Conservation (phyloP, 176 grass and related monocot species). For the Cenchrus americanus region DNA sequence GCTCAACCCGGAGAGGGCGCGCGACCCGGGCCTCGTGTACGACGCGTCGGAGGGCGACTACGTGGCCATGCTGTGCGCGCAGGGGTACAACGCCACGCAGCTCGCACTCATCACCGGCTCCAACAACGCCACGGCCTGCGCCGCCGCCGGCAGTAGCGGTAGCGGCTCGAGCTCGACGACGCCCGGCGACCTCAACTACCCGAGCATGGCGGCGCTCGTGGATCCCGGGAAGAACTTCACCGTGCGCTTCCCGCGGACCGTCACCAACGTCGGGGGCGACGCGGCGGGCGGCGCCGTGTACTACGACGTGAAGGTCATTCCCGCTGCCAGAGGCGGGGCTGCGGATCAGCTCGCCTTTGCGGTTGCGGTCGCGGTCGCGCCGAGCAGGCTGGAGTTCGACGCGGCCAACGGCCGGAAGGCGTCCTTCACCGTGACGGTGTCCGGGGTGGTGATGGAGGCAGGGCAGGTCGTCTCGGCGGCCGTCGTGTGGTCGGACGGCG, state of each 20-base stretch:
- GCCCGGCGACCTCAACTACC: background rate
- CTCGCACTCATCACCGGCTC: conserved; percentile 36
- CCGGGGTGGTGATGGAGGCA: background rate
- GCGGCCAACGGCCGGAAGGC: background rate
- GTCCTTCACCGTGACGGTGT: conserved; percentile 26
- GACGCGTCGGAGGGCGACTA: conserved; percentile 38
- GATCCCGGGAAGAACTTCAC: no score
- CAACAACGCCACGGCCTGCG: background rate
- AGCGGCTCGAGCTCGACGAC: background rate
- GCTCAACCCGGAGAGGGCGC: conserved; percentile 12
- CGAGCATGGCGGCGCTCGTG: no score
- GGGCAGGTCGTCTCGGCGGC: background rate
- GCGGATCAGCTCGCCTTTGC: background rate
- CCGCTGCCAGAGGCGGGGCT: no score
- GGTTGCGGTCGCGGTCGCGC: conserved; percentile 11
- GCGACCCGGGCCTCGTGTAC: conserved; percentile 50
- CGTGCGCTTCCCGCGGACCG: no score
- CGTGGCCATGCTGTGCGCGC: conserved; percentile 39
- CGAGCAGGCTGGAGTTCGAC: conserved; percentile 23
- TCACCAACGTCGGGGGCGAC: no score
- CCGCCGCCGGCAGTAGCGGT: no score
- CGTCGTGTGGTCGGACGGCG: conserved; percentile 32
- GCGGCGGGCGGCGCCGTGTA: no score
- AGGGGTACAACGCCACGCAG: conserved; percentile 43
- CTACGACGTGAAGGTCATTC: background rate